Percentiles rank a stretch among this genome's conserved stretches.
phyloP scores from a whole-genome alignment of 139 green algal genomes.

The Parachlorella kessleri region DNA sequence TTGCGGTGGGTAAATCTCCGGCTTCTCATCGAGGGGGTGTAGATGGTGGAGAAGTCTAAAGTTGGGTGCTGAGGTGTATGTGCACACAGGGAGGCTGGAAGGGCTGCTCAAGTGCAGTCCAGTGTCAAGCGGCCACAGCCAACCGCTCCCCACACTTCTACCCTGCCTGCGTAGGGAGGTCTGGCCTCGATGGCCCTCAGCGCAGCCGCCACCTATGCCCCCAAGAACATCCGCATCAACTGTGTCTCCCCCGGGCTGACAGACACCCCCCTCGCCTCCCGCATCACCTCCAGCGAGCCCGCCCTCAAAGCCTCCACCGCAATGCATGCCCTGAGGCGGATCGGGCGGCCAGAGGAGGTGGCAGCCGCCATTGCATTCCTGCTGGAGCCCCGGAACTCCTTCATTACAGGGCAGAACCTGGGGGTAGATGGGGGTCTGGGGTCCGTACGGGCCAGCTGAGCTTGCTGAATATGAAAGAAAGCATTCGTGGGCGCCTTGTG shows the following conservation, averaged over 20 bases:
- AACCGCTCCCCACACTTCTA: too few relatives aligned
- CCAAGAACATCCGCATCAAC: conserved; percentile 86
- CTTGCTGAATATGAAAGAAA: too few relatives aligned
- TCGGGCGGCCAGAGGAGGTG: conserved; percentile 79
- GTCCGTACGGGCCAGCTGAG: conserved; percentile 19
- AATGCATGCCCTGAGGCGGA: conserved; percentile 75
- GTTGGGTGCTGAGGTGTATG: too few relatives aligned
- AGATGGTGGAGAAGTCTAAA: too few relatives aligned
- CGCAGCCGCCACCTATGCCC: conserved; percentile 75
- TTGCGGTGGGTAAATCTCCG: too few relatives aligned
- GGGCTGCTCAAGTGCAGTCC: too few relatives aligned
- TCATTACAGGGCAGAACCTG: conserved; percentile 67
- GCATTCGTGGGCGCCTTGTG: too few relatives aligned
- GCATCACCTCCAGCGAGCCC: conserved; percentile 42
- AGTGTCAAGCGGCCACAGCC: too few relatives aligned
- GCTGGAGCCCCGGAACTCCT: conserved; percentile 65
- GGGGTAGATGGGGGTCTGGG: conserved; percentile 70
- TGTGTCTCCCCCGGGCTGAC: conserved; percentile 61
- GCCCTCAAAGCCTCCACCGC: conserved; percentile 54
- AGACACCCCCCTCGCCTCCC: not conserved
- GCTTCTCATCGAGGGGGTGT: too few relatives aligned
- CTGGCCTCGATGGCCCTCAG: conserved; percentile 61
- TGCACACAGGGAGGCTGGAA: too few relatives aligned
- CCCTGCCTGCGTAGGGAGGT: conserved; percentile 50
- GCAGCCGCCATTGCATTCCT: conserved; percentile 73